Evolutionary conservation across 805 yeast species (phyloP), one percentile per base, ranked within the genome.

Genomic region (Ogataea saltuana): DNA sequence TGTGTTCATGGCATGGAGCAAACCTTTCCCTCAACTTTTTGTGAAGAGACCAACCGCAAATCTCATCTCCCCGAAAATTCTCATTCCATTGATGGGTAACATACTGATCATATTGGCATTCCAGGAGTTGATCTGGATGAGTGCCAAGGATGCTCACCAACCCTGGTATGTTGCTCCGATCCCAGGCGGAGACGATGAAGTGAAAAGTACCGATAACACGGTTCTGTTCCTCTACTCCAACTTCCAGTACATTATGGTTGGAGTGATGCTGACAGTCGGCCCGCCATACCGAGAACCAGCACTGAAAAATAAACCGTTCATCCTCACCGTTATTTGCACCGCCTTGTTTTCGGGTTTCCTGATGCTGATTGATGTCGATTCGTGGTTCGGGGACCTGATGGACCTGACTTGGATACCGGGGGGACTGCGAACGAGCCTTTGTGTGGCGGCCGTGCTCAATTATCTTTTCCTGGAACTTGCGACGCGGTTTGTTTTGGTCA

Each of bases 1-100:
- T 0, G 81, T 93, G 5, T 89, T 90, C 67, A 86, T 93, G 99
- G 90, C 97, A 4, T 93, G 99, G 98, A 83, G 97, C 1, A 80
- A 81, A 55, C 95, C 99, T 0, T 83, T 71, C 57, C 67, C 67
- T 2, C 55, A 48, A 17, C 68, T 93, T 22, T 78, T 78, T 10
- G 64, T 69, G 27, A 90, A 89, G 58, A 75, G 96, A 39, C 99
- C 99, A 5, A 87, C 95, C 0, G 97, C 99, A 0, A 91, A 93
- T 63, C 70, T 93, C 46, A 93, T 93, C 1, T 85, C 96, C 1
- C 85, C 91, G 33, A 90, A 90, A 61, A 83, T 93, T 29, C 71
- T 95, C 52, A 73, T 87, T 2, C 96, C 97, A 3, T 67, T 93
- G 51, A 53, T 88, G n/a, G 80, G 91, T 13, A 85, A 86, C 56